Evolutionary conservation across 352 stramenopile genomes (phyloP).

Genomic region (Blastocystis sp.): DNA sequence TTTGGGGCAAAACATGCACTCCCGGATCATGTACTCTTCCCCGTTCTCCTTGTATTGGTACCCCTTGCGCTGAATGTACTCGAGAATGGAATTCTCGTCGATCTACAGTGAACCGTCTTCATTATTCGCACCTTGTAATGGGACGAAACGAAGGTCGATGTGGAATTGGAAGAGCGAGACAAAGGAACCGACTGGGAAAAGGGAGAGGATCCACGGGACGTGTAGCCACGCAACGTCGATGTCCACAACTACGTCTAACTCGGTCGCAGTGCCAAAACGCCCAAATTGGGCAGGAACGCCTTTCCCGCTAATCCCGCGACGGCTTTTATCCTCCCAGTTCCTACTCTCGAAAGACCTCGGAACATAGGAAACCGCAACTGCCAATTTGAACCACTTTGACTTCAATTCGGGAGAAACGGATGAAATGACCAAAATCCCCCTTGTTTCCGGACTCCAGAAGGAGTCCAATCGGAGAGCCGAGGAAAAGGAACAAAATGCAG

Average conservation of each 20-base stretch:
- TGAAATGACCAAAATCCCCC: not conserved
- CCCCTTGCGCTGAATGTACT: constrained; percentile 54
- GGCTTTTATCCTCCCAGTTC: too few species aligned
- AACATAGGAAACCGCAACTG: too few species aligned
- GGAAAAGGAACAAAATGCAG: constrained; percentile 13
- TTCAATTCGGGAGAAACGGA: too few species aligned
- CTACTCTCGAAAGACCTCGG: too few species aligned
- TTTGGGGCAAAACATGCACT: constrained; percentile 77
- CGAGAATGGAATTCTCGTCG: constrained; percentile 63
- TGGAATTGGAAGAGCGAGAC: constrained; percentile 21
- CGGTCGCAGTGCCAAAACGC: too few species aligned
- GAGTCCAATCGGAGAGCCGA: not conserved
- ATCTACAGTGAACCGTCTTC: constrained; percentile 9
- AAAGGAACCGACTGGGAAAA: constrained; percentile 26
- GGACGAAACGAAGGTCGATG: constrained; percentile 65
- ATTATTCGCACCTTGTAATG: constrained; percentile 59
- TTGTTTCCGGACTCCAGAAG: not conserved
- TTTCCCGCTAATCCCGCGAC: too few species aligned
- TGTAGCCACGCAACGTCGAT: constrained; percentile 2
- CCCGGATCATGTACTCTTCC: constrained; percentile 57
- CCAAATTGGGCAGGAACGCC: too few species aligned
- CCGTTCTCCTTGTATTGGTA: constrained; percentile 65
- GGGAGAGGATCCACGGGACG: constrained; percentile 4
- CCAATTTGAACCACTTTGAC: too few species aligned
- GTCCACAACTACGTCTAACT: not conserved